Conservation (phyloP, 768 basidiomycete genomes). For the Calocera viscosa region DNA sequence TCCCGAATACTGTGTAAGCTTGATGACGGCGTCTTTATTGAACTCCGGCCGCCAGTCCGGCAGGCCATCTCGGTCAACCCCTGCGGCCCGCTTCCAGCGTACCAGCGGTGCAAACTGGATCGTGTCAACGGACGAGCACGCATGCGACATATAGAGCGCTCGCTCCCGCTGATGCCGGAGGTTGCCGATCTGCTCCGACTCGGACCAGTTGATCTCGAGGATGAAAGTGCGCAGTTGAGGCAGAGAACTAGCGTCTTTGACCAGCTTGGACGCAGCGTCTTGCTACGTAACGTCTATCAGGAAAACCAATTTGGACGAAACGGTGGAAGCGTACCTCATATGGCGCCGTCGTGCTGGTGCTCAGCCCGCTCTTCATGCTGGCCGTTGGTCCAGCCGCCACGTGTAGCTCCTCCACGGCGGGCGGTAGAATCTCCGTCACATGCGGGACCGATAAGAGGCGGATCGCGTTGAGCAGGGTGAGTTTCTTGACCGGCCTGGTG, state of each 20-base stretch:
- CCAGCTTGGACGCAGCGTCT: neutral
- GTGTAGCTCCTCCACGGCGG: neutral
- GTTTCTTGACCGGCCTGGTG: neutral
- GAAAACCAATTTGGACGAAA: neutral
- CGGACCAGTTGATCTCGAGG: slow-evolving; percentile 5
- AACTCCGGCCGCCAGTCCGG: slow-evolving; percentile 1
- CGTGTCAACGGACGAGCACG: neutral
- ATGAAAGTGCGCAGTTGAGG: neutral
- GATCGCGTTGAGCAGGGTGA: neutral
- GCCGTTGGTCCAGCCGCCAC: neutral
- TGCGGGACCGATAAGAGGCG: neutral
- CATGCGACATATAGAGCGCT: neutral
- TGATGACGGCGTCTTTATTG: neutral
- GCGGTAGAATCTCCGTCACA: neutral
- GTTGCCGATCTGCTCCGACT: neutral
- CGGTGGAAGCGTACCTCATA: neutral
- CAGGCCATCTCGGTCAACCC: neutral
- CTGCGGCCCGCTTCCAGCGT: neutral
- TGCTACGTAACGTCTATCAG: neutral
- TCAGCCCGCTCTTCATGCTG: neutral
- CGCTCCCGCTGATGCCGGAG: neutral
- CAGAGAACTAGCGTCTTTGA: neutral
- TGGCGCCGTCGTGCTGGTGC: neutral
- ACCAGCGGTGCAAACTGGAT: neutral
- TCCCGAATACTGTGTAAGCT: slow-evolving; percentile 5